Evolutionary conservation across 1,139 yeast species (phyloP), one percentile per base, ranked within the genome.

Genomic region (Oligophagozyma castellii): DNA sequence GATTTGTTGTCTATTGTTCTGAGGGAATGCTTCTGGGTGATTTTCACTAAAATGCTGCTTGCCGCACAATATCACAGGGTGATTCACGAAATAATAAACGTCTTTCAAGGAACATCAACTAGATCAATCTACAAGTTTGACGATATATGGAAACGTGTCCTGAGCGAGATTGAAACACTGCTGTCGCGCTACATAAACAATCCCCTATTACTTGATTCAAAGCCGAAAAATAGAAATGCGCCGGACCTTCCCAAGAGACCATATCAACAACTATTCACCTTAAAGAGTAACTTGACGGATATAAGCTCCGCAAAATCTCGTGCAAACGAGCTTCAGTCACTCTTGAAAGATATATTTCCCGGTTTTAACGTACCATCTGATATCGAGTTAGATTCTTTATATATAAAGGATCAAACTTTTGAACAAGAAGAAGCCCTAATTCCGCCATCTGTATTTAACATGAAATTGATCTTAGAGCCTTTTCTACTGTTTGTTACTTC

Each of bases 401-500:
- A 68, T 42, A 67, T 78, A 28, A 71, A 73, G 30, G 70, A 62
- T 38, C 79, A 72, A 37, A 55, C 65, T 4, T 63, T 63, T 39
- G 63, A 70, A 10, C 64, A 65, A 38, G 75, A 78, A 32, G 75
- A 76, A 35, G 67, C 77, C 2, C 59, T 86, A 24, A 80, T 80
- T 2, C 74, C 79, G 0, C 72, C 83, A 4, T 73, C 73, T 43
- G 67, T 83, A n/a, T 73, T 78, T 54, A 81, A 84, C 44, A 80
- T 84, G 75, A 67, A 92, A 39, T 67, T 80, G 3, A 67, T 83
- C 16, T 35, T 60, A 14, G 65, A 58, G 38, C 73, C 79, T 1
- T 70, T 72, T 26, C 51, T 61, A 29, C 52, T 65, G 20, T 66
- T 70, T 29, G 55, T 60, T 8, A 59, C 57, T 19, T 75, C 76